Conservation (phyloP, 495 filamentous ascomycete genomes). For the Stereocaulon alpinum region DNA sequence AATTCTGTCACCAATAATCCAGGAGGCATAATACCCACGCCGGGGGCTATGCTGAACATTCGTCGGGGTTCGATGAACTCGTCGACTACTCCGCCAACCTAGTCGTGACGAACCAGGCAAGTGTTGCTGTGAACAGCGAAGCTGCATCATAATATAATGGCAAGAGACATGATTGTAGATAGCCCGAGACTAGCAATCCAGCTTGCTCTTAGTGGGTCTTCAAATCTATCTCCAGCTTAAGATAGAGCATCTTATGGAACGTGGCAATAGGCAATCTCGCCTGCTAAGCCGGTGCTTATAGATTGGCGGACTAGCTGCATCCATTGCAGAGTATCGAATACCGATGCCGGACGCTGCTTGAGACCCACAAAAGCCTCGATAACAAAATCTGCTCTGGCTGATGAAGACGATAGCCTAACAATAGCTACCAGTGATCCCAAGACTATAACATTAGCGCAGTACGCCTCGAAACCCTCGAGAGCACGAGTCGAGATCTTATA, state of each 20-base stretch:
- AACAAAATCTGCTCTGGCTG: conserved; percentile 24
- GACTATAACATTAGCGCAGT: conserved; percentile 1
- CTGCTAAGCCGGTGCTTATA: not conserved
- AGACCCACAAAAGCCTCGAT: conserved; percentile 31
- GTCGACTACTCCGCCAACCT: not conserved
- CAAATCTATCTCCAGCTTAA: too few species aligned
- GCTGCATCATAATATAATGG: not conserved
- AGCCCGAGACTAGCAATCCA: not conserved
- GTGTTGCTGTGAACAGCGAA: not conserved
- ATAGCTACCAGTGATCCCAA: conserved; percentile 11
- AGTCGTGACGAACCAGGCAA: not conserved
- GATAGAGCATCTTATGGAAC: too few species aligned
- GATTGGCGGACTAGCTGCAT: conserved; percentile 14
- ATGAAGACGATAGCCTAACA: conserved; percentile 19
- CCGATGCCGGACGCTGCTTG: conserved; percentile 24
- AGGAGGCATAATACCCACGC: not conserved
- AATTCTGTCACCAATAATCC: conserved; percentile 1
- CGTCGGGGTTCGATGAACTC: not conserved
- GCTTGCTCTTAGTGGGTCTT: too few species aligned
- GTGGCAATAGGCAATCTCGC: too few species aligned
- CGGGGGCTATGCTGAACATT: not conserved
- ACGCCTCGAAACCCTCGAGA: not conserved
- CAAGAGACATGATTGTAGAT: not conserved
- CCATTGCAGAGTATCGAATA: conserved; percentile 26
- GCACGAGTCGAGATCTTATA: conserved; percentile 1